Conservation (phyloP, 306 rosid genomes). For the Urtica urens region DNA sequence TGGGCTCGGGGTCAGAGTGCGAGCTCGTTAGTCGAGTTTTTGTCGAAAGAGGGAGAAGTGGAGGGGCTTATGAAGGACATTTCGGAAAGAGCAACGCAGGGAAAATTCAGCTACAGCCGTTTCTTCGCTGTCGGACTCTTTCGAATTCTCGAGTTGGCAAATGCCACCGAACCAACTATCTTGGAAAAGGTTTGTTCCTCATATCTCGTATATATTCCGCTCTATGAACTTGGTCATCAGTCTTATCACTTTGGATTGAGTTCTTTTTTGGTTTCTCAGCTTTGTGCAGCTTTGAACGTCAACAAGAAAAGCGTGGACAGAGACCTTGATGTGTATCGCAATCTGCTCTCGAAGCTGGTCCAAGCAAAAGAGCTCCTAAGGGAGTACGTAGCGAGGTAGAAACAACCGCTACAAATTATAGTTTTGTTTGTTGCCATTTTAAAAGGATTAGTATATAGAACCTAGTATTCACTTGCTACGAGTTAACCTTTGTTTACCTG, state of each 20-base stretch:
- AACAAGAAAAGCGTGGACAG: constrained; percentile 85
- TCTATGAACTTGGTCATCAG: no score
- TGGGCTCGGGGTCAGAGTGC: constrained; percentile 82
- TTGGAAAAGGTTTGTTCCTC: constrained; percentile 69
- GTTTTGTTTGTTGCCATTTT: neutral
- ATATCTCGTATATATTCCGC: neutral
- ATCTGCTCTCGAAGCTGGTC: constrained; percentile 88
- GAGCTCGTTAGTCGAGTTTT: constrained; percentile 64
- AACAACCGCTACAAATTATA: constrained; percentile 9
- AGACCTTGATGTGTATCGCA: constrained; percentile 93
- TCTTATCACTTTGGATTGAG: neutral
- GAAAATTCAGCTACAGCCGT: constrained; percentile 81
- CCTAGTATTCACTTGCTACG: no score
- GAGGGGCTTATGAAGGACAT: constrained; percentile 74
- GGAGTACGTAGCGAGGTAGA: constrained; percentile 87
- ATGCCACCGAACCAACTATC: constrained; percentile 78
- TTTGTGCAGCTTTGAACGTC: constrained; percentile 62
- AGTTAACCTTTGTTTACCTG: constrained; percentile 7
- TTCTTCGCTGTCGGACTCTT: constrained; percentile 95
- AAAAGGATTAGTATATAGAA: no score
- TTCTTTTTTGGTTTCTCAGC: constrained; percentile 39
- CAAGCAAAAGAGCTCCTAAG: constrained; percentile 92
- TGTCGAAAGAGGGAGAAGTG: constrained; percentile 83
- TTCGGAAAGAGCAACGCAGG: constrained; percentile 79
- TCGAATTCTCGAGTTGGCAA: constrained; percentile 89